Percentiles rank a stretch among this genome's conserved stretches.
Evolutionary conservation across 106 monocot species (phyloP).

Genomic region (Acorus gramineus): DNA sequence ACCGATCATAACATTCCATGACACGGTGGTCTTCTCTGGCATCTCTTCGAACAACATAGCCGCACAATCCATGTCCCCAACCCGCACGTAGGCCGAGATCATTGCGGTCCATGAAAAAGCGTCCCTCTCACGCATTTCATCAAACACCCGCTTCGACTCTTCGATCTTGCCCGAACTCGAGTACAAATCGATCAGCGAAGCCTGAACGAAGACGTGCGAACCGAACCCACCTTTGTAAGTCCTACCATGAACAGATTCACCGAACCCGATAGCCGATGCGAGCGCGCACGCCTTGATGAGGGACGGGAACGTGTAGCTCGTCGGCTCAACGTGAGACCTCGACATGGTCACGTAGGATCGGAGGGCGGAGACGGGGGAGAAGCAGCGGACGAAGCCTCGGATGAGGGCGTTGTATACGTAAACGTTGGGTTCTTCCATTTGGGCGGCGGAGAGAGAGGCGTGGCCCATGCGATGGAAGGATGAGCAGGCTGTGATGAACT

Average conservation of each 20-base stretch:
- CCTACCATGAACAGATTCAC: constrained; percentile 30
- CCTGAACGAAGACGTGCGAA: constrained; percentile 31
- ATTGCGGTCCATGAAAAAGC: constrained; percentile 43
- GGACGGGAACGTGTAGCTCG: constrained; percentile 35
- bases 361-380: constrained; percentile 11
- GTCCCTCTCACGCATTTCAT: constrained; percentile 38
- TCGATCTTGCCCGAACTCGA: constrained; percentile 3
- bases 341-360: constrained; percentile 22
- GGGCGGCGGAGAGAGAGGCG: constrained; percentile 22
- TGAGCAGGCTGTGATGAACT: constrained; percentile 33
- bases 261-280: constrained; percentile 1
- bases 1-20: constrained; percentile 44
- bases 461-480: constrained; percentile 18
- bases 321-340: constrained; percentile 4
- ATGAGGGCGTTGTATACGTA: constrained; percentile 54
- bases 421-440: constrained; percentile 26
- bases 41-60: constrained; percentile 31
- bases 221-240: constrained; percentile 36
- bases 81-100: constrained; percentile 11
- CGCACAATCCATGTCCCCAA: constrained; percentile 25
- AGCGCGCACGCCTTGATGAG: constrained; percentile 40
- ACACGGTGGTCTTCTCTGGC: constrained; percentile 28
- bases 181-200: constrained; percentile 49
- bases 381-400: constrained; percentile 20
- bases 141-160: constrained; percentile 36